These are phyloP conservation scores for Eruca vesicaria DNA, from an alignment of 441 rosid species.

Conservation along the genomic window DNA sequence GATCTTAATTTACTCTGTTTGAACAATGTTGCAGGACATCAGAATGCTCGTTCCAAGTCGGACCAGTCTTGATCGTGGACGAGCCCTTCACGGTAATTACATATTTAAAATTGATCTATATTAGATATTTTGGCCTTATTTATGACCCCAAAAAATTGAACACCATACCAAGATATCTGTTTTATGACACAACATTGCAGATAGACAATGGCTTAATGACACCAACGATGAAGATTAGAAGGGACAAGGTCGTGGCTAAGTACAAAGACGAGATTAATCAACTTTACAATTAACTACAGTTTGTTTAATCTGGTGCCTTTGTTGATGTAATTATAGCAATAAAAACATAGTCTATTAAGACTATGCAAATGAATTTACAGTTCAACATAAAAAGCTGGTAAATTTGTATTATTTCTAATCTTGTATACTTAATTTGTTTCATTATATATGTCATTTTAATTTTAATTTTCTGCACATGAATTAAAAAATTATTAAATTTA, in stretches of 20 bases:
- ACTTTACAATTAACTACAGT: slow-evolving; percentile 44
- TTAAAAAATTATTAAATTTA: no score
- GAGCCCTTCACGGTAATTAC: slow-evolving; percentile 72
- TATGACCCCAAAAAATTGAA: neutral
- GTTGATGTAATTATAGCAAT: neutral
- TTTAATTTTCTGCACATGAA: no score
- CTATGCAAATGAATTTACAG: no score
- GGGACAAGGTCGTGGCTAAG: slow-evolving; percentile 59
- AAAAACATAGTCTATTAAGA: no score
- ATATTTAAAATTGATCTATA: neutral
- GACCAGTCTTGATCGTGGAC: slow-evolving; percentile 72
- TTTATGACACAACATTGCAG: slow-evolving; percentile 46
- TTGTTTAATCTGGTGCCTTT: neutral
- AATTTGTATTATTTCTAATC: no score
- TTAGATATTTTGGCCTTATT: neutral
- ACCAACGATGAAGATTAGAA: slow-evolving; percentile 88
- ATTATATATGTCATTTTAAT: no score
- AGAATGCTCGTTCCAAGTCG: slow-evolving; percentile 73
- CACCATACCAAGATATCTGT: neutral
- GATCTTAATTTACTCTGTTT: neutral
- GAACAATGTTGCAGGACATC: slow-evolving; percentile 62
- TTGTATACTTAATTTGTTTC: no score
- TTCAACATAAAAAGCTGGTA: no score
- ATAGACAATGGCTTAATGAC: slow-evolving; percentile 94
- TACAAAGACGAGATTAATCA: slow-evolving; percentile 60